These are phyloP conservation scores for Hebeloma cylindrosporum DNA, from an alignment of 768 basidiomycete species.

Conservation along the genomic window DNA sequence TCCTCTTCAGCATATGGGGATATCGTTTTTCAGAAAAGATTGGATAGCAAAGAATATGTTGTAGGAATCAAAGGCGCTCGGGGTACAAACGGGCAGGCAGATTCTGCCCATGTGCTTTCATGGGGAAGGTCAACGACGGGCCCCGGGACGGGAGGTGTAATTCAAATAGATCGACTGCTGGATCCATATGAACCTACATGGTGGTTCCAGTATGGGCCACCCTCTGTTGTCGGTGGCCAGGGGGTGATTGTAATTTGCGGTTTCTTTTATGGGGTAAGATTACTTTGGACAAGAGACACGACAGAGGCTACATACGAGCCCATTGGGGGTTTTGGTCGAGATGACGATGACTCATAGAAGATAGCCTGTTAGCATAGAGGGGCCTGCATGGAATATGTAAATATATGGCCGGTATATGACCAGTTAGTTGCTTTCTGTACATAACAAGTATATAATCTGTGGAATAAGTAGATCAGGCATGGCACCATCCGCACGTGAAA, in stretches of 20 bases:
- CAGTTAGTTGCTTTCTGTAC: slow-evolving; percentile 12
- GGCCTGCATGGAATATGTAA: slow-evolving; percentile 6
- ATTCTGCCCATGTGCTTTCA: slow-evolving; percentile 64
- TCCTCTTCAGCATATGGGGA: slow-evolving; percentile 70
- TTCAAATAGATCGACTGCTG: slow-evolving; percentile 82
- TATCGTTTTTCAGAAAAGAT: slow-evolving; percentile 66
- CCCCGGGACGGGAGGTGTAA: slow-evolving; percentile 79
- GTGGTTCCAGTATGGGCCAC: slow-evolving; percentile 78
- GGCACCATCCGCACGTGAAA: slow-evolving; percentile 20
- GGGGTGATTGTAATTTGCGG: slow-evolving; percentile 61
- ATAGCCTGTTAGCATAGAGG: slow-evolving; percentile 3
- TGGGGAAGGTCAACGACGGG: slow-evolving; percentile 80
- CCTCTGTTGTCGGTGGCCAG: slow-evolving; percentile 56
- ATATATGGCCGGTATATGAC: slow-evolving; percentile 10
- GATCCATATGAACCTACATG: slow-evolving; percentile 84
- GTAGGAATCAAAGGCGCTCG: slow-evolving; percentile 75
- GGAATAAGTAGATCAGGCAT: background rate
- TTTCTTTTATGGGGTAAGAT: slow-evolving; percentile 73
- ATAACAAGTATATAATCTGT: slow-evolving; percentile 1
- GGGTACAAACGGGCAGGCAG: slow-evolving; percentile 58
- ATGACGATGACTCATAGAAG: slow-evolving; percentile 37
- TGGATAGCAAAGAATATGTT: slow-evolving; percentile 54
- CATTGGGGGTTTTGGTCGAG: slow-evolving; percentile 71
- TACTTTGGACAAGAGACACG: slow-evolving; percentile 71
- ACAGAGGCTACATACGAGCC: slow-evolving; percentile 91